Base-by-base conservation (phyloP, 768 basidiomycete species). In the Tricholoma saponaceum region DNA sequence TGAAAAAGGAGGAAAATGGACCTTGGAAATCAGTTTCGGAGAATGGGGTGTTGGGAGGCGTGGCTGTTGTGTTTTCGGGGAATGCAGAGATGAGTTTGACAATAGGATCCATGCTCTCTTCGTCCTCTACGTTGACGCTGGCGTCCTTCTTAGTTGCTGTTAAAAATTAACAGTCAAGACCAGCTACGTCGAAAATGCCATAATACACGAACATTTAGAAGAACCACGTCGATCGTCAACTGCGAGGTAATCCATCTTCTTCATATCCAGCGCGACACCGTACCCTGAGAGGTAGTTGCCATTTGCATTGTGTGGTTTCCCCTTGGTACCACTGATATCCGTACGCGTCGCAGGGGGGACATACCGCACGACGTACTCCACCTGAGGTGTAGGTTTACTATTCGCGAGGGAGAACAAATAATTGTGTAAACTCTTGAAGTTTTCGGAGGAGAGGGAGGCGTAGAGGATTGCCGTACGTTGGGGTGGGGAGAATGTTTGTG, bases 201-300 rank as follows among this genome's bases (percentile, higher is more conserved):
- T 60, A 25, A 58, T 4, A 62, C 66, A 58, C 57, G 63, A 60
- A 50, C 59, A 51, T 43, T 68, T 70, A 3, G 74, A 66, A 9
- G 22, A 23, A 30, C 47, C 16, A 52, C 80, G 70, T 46, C 97
- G 77, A 69, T 99, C 97, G 67, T 99, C 97, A 7, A 98, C 74
- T 4, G 89, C 94, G 12, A 98, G 81, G 68, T 98, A 99, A 65
- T 99, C 97, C 80, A 85, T 97, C 75, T 95, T 97, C 78, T 99
- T 99, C 64, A 99, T 72, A 63, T 96, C 93, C 54, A 99, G 75
- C 20, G 89, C 80, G 6, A 95, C 95, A 3, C 97, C 97, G 64
- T 93, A 99, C 4, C 96, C 96, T 3, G 89, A 85, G 7, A 99
- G 74, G 65, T 81, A 78, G 57, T 72, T 81, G 4, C 72, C 67